Evolutionary conservation across 139 green algal species (phyloP), one percentile per base, ranked within the genome.

Genomic region (Chlamydomonas incerta): DNA sequence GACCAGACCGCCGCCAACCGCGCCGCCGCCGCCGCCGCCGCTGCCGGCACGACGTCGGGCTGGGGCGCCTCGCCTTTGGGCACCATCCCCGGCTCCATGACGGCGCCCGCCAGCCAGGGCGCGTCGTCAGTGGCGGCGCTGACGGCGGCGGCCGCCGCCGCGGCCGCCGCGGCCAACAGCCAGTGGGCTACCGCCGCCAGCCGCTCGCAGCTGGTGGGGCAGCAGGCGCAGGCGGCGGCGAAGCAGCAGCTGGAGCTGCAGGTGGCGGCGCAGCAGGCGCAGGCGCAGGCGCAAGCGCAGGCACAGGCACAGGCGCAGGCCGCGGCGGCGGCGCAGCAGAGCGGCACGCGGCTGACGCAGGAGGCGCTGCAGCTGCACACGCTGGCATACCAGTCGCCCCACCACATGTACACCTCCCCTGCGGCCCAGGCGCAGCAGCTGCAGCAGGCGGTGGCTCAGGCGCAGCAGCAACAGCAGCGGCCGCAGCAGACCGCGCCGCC

Each of bases 191-290:
- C 58, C 2, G 60, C 34, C 55, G 73, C 3, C 46, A 15, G 31
- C 1, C 55, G 60, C 8, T 37, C 35, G 34, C 75, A 72, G 29
- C 60, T 72, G 4, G 17, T 72, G 37, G 60, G 60, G 15, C 75
- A 82, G 60, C 75, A 82, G 62, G 63, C 46, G 37, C 33, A 55
- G 73, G 15, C 24, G 24, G 13, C n/a, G 17, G 52, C n/a, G 1
- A 50, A 65, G 74, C 74, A n/a, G 50, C 74, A 81, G 55, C 74
- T 69, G 55, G 8, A 34, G 23, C 33, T 69, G 72, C 71, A 60
- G 71, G 41, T 8, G 41, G 41, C 41, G 8, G 41, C 41, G 28
- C 63, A 70, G 63, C 66, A 72, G 33, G 31, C 66, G 66, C 66
- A 72, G 5, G 31, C 34, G 69, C 20, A 13, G 69, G 41, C 63